Conservation (phyloP, 2,329 filamentous ascomycete genomes). For the Aspergillus uvarum region DNA sequence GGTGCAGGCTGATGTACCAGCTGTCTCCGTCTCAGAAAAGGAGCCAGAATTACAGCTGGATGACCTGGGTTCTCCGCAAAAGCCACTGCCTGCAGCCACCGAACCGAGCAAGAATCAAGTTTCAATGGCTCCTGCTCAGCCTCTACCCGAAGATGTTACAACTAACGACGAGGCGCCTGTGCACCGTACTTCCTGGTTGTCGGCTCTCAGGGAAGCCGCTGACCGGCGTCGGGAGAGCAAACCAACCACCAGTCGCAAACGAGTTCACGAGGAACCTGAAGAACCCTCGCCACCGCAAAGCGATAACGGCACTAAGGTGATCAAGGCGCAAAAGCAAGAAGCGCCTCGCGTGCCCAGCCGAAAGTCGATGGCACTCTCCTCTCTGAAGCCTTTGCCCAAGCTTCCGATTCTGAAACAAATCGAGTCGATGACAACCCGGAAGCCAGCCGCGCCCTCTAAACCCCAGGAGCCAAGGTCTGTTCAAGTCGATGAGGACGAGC, state of each 20-base stretch:
- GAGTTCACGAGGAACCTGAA: constrained; percentile 25
- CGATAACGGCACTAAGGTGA: constrained; percentile 23
- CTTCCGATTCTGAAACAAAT: constrained; percentile 38
- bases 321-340: constrained; percentile 26
- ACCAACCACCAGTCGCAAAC: constrained; percentile 27
- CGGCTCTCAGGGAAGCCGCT: constrained; percentile 23
- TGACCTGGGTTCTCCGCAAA: not conserved
- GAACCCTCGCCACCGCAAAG: constrained; percentile 8
- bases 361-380: constrained; percentile 32
- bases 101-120: not conserved
- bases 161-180: constrained; percentile 8
- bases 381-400: constrained; percentile 32
- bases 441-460: constrained; percentile 21
- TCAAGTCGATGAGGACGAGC: constrained; percentile 43
- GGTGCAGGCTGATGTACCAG: not conserved
- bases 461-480: constrained; percentile 21
- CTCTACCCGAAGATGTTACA: not conserved
- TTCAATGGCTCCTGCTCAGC: not conserved
- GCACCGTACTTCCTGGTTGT: constrained; percentile 20
- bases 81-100: not conserved
- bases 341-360: constrained; percentile 16
- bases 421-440: constrained; percentile 28
- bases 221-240: constrained; percentile 24
- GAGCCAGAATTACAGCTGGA: not conserved
- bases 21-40: not conserved